phyloP scores from a whole-genome alignment of 768 basidiomycete species.

The Ramaria sp. region DNA sequence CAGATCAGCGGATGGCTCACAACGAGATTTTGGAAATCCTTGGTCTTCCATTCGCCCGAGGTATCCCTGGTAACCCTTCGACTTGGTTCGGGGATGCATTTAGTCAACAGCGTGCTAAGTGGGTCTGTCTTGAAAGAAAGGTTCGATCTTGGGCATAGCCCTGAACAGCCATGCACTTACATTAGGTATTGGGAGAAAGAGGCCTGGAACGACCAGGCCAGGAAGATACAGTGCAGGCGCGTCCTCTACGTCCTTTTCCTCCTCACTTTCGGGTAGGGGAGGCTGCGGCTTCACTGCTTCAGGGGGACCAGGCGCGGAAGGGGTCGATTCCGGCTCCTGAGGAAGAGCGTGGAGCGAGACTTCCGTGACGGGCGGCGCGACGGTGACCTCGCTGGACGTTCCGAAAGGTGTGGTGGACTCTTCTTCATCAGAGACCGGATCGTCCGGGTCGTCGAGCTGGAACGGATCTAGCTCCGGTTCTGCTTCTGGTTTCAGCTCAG shows the following conservation, averaged over 20 bases:
- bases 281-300: slow-evolving; percentile 1
- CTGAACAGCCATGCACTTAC: slow-evolving; percentile 52
- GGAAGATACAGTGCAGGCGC: slow-evolving; percentile 42
- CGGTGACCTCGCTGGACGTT: not conserved
- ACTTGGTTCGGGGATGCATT: slow-evolving; percentile 73
- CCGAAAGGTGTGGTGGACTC: not conserved
- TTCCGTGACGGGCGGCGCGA: slow-evolving; percentile 1
- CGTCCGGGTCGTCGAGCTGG: slow-evolving; percentile 3
- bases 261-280: not conserved
- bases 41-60: slow-evolving; percentile 60
- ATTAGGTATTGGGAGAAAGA: slow-evolving; percentile 86
- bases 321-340: not conserved
- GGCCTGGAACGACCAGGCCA: slow-evolving; percentile 56
- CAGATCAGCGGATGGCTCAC: no score
- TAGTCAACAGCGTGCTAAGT: slow-evolving; percentile 66
- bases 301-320: not conserved
- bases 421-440: slow-evolving; percentile 3
- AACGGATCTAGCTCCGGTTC: slow-evolving; percentile 7
- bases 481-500: not conserved
- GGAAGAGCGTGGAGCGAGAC: not conserved
- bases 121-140: slow-evolving; percentile 59
- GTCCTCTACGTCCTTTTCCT: slow-evolving; percentile 6
- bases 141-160: slow-evolving; percentile 26
- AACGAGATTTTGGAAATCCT: slow-evolving; percentile 69
- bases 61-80: slow-evolving; percentile 63